Conservation (phyloP, 2,329 filamentous ascomycete genomes). For the Cercospora sp. region DNA sequence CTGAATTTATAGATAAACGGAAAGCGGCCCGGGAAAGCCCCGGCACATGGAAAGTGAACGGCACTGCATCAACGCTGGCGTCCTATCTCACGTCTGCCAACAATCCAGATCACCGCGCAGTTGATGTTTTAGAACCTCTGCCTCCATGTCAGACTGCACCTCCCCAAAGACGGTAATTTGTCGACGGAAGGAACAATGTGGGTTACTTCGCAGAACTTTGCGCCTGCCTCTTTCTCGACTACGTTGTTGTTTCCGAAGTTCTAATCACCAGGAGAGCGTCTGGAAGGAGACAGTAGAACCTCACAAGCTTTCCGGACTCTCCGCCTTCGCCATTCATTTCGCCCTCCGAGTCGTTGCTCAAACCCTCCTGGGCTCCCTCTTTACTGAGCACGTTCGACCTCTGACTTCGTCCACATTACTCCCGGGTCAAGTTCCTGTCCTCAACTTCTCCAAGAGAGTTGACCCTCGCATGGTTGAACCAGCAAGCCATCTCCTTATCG, state of each 20-base stretch:
- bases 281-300: background rate
- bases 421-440: background rate
- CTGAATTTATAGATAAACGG: background rate
- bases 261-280: background rate
- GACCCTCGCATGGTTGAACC: background rate
- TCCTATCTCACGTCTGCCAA: background rate
- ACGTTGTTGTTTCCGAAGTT: background rate
- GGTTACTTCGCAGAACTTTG: background rate
- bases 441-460: background rate
- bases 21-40: background rate
- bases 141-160: background rate
- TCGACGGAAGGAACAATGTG: background rate
- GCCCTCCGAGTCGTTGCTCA: too few relatives aligned
- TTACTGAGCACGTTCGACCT: background rate
- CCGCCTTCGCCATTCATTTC: too few relatives aligned
- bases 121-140: background rate
- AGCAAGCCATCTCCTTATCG: background rate
- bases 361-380: too few relatives aligned
- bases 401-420: background rate
- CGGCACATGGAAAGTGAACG: background rate
- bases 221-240: background rate
- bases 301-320: background rate
- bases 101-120: background rate
- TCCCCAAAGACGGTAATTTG: background rate
- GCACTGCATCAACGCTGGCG: background rate